Evolutionary conservation across 108 stramenopile genomes (phyloP).

Genomic region (Bacterosira constricta): DNA sequence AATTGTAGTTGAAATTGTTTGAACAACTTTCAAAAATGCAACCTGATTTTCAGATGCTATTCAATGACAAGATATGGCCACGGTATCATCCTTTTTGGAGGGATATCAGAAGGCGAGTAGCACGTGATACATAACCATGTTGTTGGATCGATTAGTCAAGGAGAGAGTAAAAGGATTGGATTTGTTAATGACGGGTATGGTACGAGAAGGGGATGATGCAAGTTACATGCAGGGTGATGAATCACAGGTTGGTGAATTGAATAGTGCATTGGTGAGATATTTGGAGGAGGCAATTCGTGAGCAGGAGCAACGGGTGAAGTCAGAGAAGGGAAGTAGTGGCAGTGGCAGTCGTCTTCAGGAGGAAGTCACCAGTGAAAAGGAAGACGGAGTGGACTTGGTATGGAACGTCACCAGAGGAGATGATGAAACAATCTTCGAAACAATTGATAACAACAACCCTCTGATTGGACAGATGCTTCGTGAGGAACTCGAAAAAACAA

Average conservation of each 20-base stretch:
- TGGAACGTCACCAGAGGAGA: conserved; percentile 75
- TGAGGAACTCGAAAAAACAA: conserved; percentile 57
- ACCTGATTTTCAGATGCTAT: too few relatives aligned
- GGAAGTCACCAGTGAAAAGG: too few relatives aligned
- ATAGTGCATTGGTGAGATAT: conserved; percentile 78
- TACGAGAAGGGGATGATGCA: conserved; percentile 40
- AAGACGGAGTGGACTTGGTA: conserved; percentile 55
- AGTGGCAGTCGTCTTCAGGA: too few relatives aligned
- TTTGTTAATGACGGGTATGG: conserved; percentile 67
- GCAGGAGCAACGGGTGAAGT: conserved; percentile 77
- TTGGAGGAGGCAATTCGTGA: conserved; percentile 79
- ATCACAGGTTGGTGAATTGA: conserved; percentile 73
- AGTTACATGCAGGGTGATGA: conserved; percentile 8
- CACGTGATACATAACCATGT: conserved; percentile 73
- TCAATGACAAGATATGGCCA: too few relatives aligned
- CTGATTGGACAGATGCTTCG: conserved; percentile 52
- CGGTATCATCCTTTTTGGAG: conserved; percentile 78
- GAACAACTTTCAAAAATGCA: too few relatives aligned
- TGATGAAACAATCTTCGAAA: conserved; percentile 71
- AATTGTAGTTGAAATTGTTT: too few relatives aligned
- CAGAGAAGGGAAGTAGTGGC: too few relatives aligned
- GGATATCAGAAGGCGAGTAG: conserved; percentile 74
- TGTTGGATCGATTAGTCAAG: conserved; percentile 70
- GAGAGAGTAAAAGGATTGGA: conserved; percentile 81
- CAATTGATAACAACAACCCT: conserved; percentile 79